Evolutionary conservation across 169 alveolate genomes (phyloP), one percentile per base, ranked within the genome.

Genomic region (Plasmodium gaboni): DNA sequence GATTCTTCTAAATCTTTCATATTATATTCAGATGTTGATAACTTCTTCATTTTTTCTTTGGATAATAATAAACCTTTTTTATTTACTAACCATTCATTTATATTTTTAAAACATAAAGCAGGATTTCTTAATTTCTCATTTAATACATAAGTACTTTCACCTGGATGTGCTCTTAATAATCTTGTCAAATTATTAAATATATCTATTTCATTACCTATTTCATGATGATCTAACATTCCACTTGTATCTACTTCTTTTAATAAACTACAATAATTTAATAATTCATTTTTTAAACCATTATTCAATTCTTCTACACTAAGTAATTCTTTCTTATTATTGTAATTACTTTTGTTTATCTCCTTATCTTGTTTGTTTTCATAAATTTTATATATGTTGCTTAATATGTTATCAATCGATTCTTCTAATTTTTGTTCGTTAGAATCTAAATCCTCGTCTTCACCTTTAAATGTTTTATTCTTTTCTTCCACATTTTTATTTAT

Each of bases 181-280:
- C 70, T 69, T 6, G 42, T 46, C 24, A 85, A 22, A 57, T 85
- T 85, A 9, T 63, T 85, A 60, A 28, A 85, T 50, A 63, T 46
- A 50, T 80, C 80, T 5, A 12, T 22, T 22, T 63, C 76, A 44
- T 64, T 76, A 50, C 74, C 88, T 61, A 76, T 2, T 50, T 76
- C 57, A 55, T 63, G 70, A 17, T 24, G 26, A 0, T 76, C 55
- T 24, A 76, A 55, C 10, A 74, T 76, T 17, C 88, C 88, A 64
- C 88, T 76, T n/a, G 15, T 46, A 26, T 76, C 88, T 24, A 76
- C 63, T 71, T 76, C 59, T 44, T 76, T 76, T 19, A 76, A 10
- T 2, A 76, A 38, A 5, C 5, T 12, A 64, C 88, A 76, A 63
- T 76, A 76, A 42, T 76, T 76, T 32, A 12, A 15, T 64, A 76